phyloP scores from a whole-genome alignment of 768 basidiomycete genomes.

The Pseudohyphozyma bogoriensis region DNA sequence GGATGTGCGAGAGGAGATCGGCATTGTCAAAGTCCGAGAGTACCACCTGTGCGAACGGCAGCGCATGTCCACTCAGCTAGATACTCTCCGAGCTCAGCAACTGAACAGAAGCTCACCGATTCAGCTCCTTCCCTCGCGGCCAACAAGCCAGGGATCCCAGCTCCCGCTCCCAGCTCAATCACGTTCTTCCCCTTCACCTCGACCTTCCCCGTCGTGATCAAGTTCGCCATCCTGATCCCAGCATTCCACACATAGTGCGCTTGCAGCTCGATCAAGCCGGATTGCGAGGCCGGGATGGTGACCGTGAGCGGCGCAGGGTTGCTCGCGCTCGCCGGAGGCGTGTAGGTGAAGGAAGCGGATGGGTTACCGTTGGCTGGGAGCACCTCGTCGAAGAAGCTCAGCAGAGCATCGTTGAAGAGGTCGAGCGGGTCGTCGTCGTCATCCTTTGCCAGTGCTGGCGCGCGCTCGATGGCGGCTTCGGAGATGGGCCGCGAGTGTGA shows the following conservation, averaged over 20 bases:
- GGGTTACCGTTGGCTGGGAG: too few relatives aligned
- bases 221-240: constrained; percentile 6
- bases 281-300: too few relatives aligned
- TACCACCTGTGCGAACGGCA: background rate
- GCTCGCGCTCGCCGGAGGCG: too few relatives aligned
- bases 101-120: background rate
- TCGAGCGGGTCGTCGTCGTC: too few relatives aligned
- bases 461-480: too few relatives aligned
- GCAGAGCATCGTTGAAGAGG: too few relatives aligned
- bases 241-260: constrained; percentile 7
- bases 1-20: background rate
- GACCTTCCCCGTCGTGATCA: constrained; percentile 1
- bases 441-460: too few relatives aligned
- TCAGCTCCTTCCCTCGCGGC: constrained; percentile 6
- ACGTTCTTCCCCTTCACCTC: constrained; percentile 9
- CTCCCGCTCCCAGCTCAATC: constrained; percentile 13
- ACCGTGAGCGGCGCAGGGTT: too few relatives aligned
- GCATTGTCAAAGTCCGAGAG: constrained; percentile 15
- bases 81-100: background rate
- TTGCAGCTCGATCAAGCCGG: too few relatives aligned
- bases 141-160: constrained; percentile 6
- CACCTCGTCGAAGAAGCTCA: too few relatives aligned
- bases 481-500: too few relatives aligned
- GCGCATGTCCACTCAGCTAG: background rate
- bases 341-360: too few relatives aligned